These are phyloP conservation scores for Diaporthe sp. DNA, from an alignment of 2,329 filamentous ascomycete genomes.

Conservation along the genomic window DNA sequence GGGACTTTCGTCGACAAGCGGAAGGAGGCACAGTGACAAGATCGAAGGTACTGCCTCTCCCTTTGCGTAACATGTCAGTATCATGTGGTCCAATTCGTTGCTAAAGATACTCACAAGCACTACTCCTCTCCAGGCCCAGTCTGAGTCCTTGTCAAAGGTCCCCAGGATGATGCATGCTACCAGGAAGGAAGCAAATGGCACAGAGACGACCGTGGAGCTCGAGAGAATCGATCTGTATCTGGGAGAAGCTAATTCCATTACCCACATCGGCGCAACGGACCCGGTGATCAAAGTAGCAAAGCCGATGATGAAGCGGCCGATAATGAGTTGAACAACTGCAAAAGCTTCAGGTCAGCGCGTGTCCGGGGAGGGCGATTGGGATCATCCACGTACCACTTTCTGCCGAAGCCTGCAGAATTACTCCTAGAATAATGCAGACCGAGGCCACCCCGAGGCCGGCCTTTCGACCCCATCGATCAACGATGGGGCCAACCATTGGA, in stretches of 20 bases:
- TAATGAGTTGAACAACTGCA: not conserved
- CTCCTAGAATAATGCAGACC: not conserved
- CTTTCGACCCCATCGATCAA: not conserved
- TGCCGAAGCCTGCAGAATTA: not conserved
- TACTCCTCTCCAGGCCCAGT: not conserved
- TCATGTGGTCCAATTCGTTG: too few relatives aligned
- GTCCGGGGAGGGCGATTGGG: too few relatives aligned
- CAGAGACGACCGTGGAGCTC: not conserved
- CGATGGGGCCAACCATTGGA: not conserved
- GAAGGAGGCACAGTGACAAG: not conserved
- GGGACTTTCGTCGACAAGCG: slow-evolving; percentile 2
- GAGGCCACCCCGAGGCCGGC: slow-evolving; percentile 1
- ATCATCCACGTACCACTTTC: not conserved
- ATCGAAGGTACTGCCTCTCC: not conserved
- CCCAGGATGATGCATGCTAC: not conserved
- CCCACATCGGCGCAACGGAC: not conserved
- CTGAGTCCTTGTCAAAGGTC: not conserved
- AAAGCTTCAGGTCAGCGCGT: not conserved
- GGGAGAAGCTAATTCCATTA: not conserved
- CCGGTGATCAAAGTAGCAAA: slow-evolving; percentile 7
- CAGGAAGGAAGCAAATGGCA: not conserved
- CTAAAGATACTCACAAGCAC: not conserved
- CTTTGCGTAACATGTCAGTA: not conserved
- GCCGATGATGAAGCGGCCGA: slow-evolving; percentile 4
- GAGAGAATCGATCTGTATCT: not conserved